Evolutionary conservation across 2,329 filamentous ascomycete genomes (phyloP), one percentile per base, ranked within the genome.

Genomic region (Colletotrichum musicola): DNA sequence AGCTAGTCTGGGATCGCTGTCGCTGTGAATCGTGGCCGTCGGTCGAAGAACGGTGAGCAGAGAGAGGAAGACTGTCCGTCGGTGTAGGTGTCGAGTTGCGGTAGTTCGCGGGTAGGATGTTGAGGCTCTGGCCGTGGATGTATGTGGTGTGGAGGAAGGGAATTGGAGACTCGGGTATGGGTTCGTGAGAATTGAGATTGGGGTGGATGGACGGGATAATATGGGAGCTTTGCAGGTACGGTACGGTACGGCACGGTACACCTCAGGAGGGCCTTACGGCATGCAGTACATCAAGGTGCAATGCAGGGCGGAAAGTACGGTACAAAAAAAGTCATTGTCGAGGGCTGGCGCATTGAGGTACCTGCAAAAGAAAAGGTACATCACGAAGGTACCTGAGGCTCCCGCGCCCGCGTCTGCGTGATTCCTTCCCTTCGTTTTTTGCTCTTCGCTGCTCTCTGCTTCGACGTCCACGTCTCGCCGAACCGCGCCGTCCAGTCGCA

Each of bases 111-210:
- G 35, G 16, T 40, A 46, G 30, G 7, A 35, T 35, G 30, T 35
- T 35, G 12, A 49, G 27, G 40, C 46, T 53, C 47, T 22, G 49
- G 53, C 38, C 20, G 42, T 16, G 50, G 16, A 30, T 42, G 40
- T 10, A 42, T n/a, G 40, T 66, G 62, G 50, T 20, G 66, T 58
- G 65, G 35, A 65, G 55, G 65, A 65, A 55, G 54, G 22, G 40
- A 55, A 42, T 68, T 65, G 65, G 62, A 65, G 61, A 46, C 62
- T 68, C 40, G 49, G 50, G 44, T 30, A 62, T 25, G 62, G 42
- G 67, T 56, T 69, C 63, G 65, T 65, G 42, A 25, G 62, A 60
- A 44, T 68, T 68, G 65, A 60, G 22, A 60, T 68, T 61, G 56
- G 66, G 62, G 50, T 64, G 54, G 64, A 16, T 46, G 44, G 46